Evolutionary conservation across 2,329 filamentous ascomycete genomes (phyloP).

Genomic region (Cryphonectria carpinicola): DNA sequence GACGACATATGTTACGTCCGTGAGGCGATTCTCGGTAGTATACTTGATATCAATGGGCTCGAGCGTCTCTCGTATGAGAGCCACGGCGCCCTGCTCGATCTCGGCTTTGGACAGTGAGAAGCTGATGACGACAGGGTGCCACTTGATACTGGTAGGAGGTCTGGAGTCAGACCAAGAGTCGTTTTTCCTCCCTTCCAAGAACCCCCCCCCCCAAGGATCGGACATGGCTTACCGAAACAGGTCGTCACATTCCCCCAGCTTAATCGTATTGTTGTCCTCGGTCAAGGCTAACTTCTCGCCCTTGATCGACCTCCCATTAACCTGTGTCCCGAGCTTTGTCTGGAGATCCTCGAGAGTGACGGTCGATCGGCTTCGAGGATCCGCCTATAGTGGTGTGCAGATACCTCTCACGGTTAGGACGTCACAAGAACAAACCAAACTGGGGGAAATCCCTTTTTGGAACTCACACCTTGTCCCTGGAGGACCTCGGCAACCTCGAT

Average conservation of each 20-base stretch:
- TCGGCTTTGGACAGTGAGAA: constrained; percentile 78
- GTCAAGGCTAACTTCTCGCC: constrained; percentile 62
- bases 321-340: constrained; percentile 81
- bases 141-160: constrained; percentile 64
- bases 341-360: constrained; percentile 76
- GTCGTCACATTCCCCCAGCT: constrained; percentile 71
- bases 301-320: constrained; percentile 75
- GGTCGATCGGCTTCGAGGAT: constrained; percentile 66
- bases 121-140: constrained; percentile 79
- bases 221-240: constrained; percentile 56
- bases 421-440: constrained; percentile 11
- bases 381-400: constrained; percentile 48
- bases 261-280: constrained; percentile 64
- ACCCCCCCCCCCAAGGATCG: not conserved
- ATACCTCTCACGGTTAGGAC: not conserved
- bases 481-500: constrained; percentile 71
- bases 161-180: constrained; percentile 10
- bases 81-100: constrained; percentile 63
- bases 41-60: constrained; percentile 91
- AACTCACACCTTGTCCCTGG: constrained; percentile 67
- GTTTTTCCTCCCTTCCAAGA: not conserved
- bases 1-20: constrained; percentile 82
- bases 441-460: not conserved
- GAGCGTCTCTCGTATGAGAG: constrained; percentile 65
- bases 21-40: constrained; percentile 69